Conservation (phyloP, 305 asterid genomes). For the Ajuga reptans region DNA sequence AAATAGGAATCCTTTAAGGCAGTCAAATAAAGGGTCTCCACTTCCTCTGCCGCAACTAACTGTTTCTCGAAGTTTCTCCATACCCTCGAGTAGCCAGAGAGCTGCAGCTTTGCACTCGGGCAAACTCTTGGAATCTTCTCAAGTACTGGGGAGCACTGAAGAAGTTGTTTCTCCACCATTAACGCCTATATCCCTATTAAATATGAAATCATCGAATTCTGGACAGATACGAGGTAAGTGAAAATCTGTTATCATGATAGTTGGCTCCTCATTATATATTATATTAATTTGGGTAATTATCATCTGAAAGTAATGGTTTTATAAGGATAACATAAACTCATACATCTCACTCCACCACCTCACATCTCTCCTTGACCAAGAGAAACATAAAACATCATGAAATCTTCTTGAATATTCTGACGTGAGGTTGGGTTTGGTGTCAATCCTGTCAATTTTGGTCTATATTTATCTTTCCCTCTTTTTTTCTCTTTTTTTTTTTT, state of each 20-base stretch:
- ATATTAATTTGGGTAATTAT: neutral
- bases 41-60: constrained; percentile 69
- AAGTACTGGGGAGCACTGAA: constrained; percentile 40
- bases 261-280: constrained; percentile 3
- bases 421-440: neutral
- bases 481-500: too few species aligned
- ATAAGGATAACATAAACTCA: neutral
- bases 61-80: constrained; percentile 75
- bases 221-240: constrained; percentile 55
- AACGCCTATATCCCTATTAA: constrained; percentile 61
- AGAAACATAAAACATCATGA: neutral
- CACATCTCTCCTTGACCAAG: neutral
- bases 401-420: neutral
- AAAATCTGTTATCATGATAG: neutral
- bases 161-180: constrained; percentile 67
- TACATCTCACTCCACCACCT: neutral
- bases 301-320: neutral
- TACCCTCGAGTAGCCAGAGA: constrained; percentile 63
- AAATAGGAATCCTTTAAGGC: constrained; percentile 36
- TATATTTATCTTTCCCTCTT: neutral
- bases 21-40: constrained; percentile 52
- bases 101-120: constrained; percentile 39
- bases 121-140: constrained; percentile 51
- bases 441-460: neutral
- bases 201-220: constrained; percentile 43